Conservation (phyloP, 176 grass and related monocot genomes). For the Chloris gayana region DNA sequence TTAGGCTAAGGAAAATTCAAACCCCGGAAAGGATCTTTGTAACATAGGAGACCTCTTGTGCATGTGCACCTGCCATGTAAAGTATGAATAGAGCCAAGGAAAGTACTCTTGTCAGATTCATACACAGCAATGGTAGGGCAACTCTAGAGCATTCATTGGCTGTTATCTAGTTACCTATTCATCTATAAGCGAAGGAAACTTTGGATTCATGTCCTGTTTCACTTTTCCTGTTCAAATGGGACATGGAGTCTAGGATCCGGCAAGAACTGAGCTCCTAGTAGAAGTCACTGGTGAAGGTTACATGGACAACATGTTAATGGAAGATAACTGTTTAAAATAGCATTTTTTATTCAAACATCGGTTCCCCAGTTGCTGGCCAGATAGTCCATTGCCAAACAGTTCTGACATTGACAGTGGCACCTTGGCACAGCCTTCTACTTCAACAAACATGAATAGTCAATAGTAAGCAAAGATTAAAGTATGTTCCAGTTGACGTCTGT, state of each 20-base stretch:
- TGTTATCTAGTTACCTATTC: not conserved
- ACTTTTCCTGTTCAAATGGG: not conserved
- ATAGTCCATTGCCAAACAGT: not conserved
- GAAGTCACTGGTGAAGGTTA: not conserved
- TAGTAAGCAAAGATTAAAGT: not conserved
- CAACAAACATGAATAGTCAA: not conserved
- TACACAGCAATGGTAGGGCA: conserved; percentile 23
- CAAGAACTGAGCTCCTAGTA: not conserved
- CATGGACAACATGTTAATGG: conserved; percentile 4
- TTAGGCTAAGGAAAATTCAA: conserved; percentile 36
- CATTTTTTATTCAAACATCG: not conserved
- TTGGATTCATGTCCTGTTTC: not conserved
- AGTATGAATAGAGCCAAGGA: conserved; percentile 32
- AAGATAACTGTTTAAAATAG: conserved; percentile 9
- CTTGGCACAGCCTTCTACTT: not conserved
- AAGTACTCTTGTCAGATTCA: conserved; percentile 24
- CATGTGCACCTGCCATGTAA: conserved; percentile 27
- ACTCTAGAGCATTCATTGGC: not conserved
- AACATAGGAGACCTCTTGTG: conserved; percentile 19
- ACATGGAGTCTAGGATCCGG: not conserved
- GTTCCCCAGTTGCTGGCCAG: not conserved
- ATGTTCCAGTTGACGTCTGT: not conserved
- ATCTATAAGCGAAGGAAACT: conserved; percentile 13
- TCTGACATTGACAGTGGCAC: conserved; percentile 1
- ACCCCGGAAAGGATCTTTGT: conserved; percentile 15